Evolutionary conservation across 176 grass and related monocot species (phyloP).

Genomic region (Aegilops bicornis): DNA sequence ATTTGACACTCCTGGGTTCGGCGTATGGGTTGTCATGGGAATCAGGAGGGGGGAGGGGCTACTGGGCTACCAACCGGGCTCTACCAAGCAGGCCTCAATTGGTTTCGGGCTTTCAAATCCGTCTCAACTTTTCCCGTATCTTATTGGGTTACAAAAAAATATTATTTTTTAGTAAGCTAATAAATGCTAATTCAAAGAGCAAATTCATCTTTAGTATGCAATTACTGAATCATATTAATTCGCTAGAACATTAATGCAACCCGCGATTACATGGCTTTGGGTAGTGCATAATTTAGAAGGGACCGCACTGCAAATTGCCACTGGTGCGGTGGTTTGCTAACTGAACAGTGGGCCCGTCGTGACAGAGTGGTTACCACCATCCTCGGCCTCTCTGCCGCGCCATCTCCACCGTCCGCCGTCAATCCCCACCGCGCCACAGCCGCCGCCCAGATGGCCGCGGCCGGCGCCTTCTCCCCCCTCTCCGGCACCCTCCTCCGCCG

Average conservation of each 20-base stretch:
- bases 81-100: no score
- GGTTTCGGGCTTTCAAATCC: no score
- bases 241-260: no score
- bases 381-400: constrained; percentile 12
- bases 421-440: constrained; percentile 23
- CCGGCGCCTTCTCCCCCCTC: constrained; percentile 33
- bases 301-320: neutral
- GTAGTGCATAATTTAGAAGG: neutral
- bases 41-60: no score
- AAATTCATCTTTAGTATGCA: no score
- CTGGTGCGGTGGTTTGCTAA: neutral
- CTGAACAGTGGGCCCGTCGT: neutral
- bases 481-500: constrained; percentile 29
- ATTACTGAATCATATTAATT: no score
- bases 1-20: no score
- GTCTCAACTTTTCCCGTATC: neutral
- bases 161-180: neutral
- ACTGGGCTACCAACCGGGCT: no score
- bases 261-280: no score
- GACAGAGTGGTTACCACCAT: neutral
- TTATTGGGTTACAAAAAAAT: neutral
- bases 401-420: constrained; percentile 48
- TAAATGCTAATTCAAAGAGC: no score
- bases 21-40: no score
- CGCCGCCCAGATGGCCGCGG: constrained; percentile 20